A percentile compares a stretch with the other conserved stretches of the same genome.
phyloP scores from a whole-genome alignment of 345 rosid genomes.

The Populus nigra region DNA sequence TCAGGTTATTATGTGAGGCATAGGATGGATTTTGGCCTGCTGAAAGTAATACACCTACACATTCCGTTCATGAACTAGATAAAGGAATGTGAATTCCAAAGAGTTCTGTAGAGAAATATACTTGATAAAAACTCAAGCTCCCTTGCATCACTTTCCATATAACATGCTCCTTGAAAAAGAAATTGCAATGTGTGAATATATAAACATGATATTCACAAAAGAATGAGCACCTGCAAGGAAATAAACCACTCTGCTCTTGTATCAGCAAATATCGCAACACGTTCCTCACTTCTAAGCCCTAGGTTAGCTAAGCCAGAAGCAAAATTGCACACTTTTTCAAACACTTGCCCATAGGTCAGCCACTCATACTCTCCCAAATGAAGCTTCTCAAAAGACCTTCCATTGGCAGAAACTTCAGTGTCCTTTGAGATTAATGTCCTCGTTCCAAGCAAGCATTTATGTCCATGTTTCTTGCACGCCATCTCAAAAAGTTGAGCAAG shows the following conservation, averaged over 20 bases:
- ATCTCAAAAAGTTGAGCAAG: slow-evolving; percentile 87
- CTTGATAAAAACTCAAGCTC: not conserved
- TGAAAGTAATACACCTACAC: not conserved
- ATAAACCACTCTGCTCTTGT: slow-evolving; percentile 96
- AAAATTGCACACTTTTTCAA: slow-evolving; percentile 60
- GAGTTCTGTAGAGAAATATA: not conserved
- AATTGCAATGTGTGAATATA: not conserved
- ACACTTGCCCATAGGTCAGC: slow-evolving; percentile 61
- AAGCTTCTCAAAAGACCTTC: slow-evolving; percentile 82
- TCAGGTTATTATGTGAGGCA: not conserved
- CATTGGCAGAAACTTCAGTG: slow-evolving; percentile 54
- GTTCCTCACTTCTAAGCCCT: slow-evolving; percentile 69
- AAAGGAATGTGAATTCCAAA: not conserved
- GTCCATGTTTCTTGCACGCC: slow-evolving; percentile 55
- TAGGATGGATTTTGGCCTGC: not conserved
- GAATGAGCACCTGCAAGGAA: slow-evolving; percentile 70
- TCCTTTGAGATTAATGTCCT: slow-evolving; percentile 66
- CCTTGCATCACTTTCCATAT: not conserved
- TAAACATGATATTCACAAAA: not conserved
- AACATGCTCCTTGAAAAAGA: not conserved
- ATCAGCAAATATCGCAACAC: slow-evolving; percentile 92
- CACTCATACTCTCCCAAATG: slow-evolving; percentile 94
- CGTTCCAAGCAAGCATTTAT: slow-evolving; percentile 73
- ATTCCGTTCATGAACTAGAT: not conserved
- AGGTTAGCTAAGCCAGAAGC: slow-evolving; percentile 81